Evolutionary conservation across 2,329 filamentous ascomycete genomes (phyloP), one percentile per base, ranked within the genome.

Genomic region (Stemphylium lycopersici): DNA sequence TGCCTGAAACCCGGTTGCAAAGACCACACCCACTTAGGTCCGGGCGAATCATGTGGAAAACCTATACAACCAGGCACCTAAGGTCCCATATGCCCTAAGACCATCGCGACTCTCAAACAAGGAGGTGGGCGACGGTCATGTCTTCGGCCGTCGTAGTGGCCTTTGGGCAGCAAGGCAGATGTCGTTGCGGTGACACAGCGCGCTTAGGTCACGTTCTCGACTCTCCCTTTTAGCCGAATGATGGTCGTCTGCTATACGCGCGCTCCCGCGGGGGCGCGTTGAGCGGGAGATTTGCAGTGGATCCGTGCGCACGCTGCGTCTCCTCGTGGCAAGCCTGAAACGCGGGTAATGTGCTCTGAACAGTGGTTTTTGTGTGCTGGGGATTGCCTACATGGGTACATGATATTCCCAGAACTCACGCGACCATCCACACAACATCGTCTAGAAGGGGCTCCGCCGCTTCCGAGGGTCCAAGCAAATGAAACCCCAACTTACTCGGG

Each of bases 261-360:
- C 45, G 45, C 47, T 40, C 41, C 47, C 36, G 41, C 29, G 34
- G 52, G 36, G 46, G 29, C 52, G 48, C 46, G 36, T 47, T 46
- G 54, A 41, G 56, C 56, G 56, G 53, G 56, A 59, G 56, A 56
- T 56, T 59, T 50, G 53, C 56, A 53, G 45, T 46, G 40, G 52
- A 59, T 56, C 53, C 41, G 48, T 56, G 48, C 53, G 45, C 29
- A 43, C 26, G 37, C 48, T 37, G 37, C 52, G 18, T 53, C 45
- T 33, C 52, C 47, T 56, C 48, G 53, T 59, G 48, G 48, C 53
- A 49, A 46, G 56, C 42, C 49, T 56, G 53, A 52, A 56, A 59
- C 43, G 45, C 41, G 45, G 50, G 45, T 40, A 47, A 39, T 48
- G 44, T 40, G 22, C 39, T 26, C 15, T 47, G 46, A 32, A 55